Evolutionary conservation across 2,329 filamentous ascomycete species (phyloP).

Genomic region (Penicillium sp.): DNA sequence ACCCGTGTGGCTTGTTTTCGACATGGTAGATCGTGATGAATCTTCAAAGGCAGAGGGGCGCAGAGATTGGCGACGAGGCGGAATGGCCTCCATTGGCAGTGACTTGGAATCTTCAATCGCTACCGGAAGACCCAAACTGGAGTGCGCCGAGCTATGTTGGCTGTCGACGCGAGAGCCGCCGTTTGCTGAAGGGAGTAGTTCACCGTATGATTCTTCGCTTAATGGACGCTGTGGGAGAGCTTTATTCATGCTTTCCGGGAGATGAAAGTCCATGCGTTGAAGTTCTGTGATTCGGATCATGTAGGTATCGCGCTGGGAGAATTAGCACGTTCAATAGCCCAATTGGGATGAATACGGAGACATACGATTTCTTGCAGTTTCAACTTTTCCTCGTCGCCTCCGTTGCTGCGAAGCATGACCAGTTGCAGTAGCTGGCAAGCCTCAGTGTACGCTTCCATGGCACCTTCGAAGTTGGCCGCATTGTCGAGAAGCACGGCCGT

Average conservation of each 20-base stretch:
- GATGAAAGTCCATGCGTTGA: constrained; percentile 57
- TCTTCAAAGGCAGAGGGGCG: constrained; percentile 33
- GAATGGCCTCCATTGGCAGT: constrained; percentile 28
- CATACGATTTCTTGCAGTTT: constrained; percentile 92
- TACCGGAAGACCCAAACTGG: constrained; percentile 40
- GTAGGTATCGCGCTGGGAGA: constrained; percentile 71
- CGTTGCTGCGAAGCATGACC: constrained; percentile 77
- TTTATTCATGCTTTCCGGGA: constrained; percentile 56
- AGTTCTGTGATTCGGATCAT: constrained; percentile 84
- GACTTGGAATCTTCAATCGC: constrained; percentile 23
- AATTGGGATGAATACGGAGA: constrained; percentile 20
- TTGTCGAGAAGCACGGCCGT: constrained; percentile 93
- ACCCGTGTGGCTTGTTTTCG: constrained; percentile 3
- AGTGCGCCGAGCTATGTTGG: constrained; percentile 44
- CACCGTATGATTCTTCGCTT: constrained; percentile 52
- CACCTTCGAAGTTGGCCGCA: constrained; percentile 87
- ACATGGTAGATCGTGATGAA: constrained; percentile 12
- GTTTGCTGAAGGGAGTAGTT: constrained; percentile 32
- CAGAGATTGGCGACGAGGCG: constrained; percentile 37
- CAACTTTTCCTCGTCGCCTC: constrained; percentile 70
- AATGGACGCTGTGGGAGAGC: constrained; percentile 66
- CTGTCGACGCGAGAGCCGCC: constrained; percentile 22
- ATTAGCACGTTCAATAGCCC: constrained; percentile 7
- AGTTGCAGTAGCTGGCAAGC: constrained; percentile 82
- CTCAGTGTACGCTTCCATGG: constrained; percentile 82